A percentile compares a stretch with the other conserved stretches of the same genome.
Conservation (phyloP, 2,329 filamentous ascomycete species). For the Aspergillus intermedius region DNA sequence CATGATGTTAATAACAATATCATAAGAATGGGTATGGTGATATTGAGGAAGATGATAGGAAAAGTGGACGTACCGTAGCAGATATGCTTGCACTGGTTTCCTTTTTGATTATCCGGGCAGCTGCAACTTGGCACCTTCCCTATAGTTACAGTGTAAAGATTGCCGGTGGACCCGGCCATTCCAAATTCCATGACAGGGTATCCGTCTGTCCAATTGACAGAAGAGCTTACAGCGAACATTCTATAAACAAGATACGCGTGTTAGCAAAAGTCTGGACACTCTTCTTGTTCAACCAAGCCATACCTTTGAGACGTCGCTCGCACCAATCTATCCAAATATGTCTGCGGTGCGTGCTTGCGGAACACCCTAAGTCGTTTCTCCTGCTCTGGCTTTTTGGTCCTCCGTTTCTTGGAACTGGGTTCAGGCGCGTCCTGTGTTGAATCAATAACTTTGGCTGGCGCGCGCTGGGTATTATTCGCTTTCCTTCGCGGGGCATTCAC, state of each 20-base stretch:
- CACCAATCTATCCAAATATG: constrained; percentile 42
- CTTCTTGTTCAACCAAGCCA: constrained; percentile 1
- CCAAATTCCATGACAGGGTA: constrained; percentile 47
- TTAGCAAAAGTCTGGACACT: neutral
- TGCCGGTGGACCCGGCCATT: constrained; percentile 56
- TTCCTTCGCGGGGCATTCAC: constrained; percentile 5
- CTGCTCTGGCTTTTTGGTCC: constrained; percentile 1
- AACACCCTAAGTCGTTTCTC: constrained; percentile 39
- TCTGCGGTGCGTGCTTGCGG: constrained; percentile 38
- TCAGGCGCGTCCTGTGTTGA: constrained; percentile 8
- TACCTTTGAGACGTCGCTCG: constrained; percentile 46
- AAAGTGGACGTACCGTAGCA: constrained; percentile 43
- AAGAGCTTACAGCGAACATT: constrained; percentile 53
- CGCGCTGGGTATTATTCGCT: neutral
- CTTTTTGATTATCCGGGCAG: constrained; percentile 49
- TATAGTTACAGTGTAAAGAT: constrained; percentile 55
- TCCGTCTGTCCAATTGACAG: constrained; percentile 37
- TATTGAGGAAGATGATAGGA: neutral
- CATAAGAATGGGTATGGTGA: neutral
- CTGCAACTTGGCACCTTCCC: constrained; percentile 47
- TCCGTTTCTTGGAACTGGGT: neutral
- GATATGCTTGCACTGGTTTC: constrained; percentile 60
- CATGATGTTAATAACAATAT: constrained; percentile 11
- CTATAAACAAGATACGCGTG: constrained; percentile 17
- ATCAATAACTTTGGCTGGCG: constrained; percentile 10